phyloP scores from a whole-genome alignment of 345 rosid genomes.

The Ricinus communis region DNA sequence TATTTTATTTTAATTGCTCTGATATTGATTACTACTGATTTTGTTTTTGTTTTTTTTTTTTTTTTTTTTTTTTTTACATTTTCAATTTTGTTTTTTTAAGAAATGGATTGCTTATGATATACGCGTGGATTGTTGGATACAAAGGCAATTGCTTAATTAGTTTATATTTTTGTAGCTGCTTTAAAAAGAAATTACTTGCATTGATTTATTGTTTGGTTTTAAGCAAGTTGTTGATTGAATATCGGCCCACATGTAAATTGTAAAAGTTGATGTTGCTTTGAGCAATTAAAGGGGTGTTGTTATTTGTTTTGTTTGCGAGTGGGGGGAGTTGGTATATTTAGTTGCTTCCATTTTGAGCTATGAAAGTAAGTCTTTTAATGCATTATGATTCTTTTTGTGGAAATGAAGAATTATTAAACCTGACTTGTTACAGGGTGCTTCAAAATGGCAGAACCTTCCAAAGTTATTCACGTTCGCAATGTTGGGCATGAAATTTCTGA shows the following conservation, averaged over 20 bases:
- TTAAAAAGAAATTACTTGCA: too few relatives aligned
- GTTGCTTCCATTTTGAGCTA: neutral
- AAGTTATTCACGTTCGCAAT: slow-evolving; percentile 96
- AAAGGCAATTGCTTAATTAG: too few relatives aligned
- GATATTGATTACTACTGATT: too few relatives aligned
- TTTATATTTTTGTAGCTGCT: too few relatives aligned
- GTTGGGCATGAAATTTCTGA: slow-evolving; percentile 97
- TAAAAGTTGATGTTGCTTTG: neutral
- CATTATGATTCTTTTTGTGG: neutral
- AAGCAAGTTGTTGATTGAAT: too few relatives aligned
- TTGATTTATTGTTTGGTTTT: too few relatives aligned
- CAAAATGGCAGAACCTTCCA: slow-evolving; percentile 84
- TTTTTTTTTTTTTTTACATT: too few relatives aligned
- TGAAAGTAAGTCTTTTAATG: neutral
- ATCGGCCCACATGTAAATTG: neutral
- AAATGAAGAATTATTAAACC: slow-evolving; percentile 5
- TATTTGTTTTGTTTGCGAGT: neutral
- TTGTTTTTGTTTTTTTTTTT: too few relatives aligned
- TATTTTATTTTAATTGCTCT: too few relatives aligned
- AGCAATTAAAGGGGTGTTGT: neutral
- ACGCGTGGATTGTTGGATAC: too few relatives aligned
- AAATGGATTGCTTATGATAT: too few relatives aligned
- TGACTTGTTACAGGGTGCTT: slow-evolving; percentile 15
- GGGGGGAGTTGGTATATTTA: neutral
- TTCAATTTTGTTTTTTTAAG: too few relatives aligned